These are phyloP conservation scores for Immersiella caudata DNA, from an alignment of 495 filamentous ascomycete species.

Conservation along the genomic window DNA sequence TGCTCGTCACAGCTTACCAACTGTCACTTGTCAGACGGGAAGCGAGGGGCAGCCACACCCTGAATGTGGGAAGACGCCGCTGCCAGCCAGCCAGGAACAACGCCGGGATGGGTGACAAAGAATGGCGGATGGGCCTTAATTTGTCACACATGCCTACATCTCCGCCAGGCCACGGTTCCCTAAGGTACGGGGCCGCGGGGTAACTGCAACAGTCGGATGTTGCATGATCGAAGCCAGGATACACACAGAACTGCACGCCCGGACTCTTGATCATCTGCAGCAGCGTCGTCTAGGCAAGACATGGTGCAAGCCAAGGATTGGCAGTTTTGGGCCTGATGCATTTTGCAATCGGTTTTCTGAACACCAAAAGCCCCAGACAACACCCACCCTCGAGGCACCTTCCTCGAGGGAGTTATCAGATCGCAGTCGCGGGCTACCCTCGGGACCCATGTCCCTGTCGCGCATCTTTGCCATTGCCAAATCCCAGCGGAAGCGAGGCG, in stretches of 20 bases:
- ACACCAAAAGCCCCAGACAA: background rate
- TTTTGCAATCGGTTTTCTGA: background rate
- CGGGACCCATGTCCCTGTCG: slow-evolving; percentile 6
- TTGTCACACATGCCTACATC: background rate
- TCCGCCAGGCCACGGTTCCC: background rate
- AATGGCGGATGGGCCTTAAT: background rate
- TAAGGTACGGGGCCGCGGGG: slow-evolving; percentile 9
- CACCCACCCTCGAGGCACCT: background rate
- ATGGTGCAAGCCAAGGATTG: background rate
- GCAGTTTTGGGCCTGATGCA: background rate
- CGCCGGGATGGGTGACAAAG: background rate
- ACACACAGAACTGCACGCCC: background rate
- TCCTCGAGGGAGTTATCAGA: background rate
- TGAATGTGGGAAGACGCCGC: background rate
- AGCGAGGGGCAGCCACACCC: background rate
- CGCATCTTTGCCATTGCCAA: slow-evolving; percentile 11
- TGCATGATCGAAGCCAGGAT: slow-evolving; percentile 4
- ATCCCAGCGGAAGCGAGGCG: background rate
- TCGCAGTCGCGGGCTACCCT: background rate
- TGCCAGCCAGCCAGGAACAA: background rate
- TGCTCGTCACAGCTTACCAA: background rate
- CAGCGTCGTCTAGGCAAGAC: background rate
- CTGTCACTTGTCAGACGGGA: background rate
- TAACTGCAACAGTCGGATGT: slow-evolving; percentile 10
- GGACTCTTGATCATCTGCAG: background rate